A percentile compares a stretch with the other conserved stretches of the same genome.
Evolutionary conservation across 1,284 basidiomycete species (phyloP).

Genomic region (Sanghuangporus weigelae): DNA sequence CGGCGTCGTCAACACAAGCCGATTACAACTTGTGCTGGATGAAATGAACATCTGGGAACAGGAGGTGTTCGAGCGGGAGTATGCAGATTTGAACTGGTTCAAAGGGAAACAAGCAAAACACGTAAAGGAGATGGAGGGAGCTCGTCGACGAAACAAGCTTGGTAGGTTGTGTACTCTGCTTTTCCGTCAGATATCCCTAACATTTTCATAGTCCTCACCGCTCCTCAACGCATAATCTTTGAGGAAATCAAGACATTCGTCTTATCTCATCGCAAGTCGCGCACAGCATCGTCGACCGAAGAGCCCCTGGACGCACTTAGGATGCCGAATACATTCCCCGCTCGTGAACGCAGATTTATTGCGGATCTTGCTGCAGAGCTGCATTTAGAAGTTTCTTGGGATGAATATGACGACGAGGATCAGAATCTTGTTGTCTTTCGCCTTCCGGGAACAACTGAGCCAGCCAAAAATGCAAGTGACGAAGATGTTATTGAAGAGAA

Average conservation of each 20-base stretch:
- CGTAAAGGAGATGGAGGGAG: constrained; percentile 52
- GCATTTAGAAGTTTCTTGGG: constrained; percentile 77
- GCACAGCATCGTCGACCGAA: constrained; percentile 31
- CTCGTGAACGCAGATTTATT: constrained; percentile 77
- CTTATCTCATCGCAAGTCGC: constrained; percentile 34
- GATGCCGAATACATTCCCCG: constrained; percentile 73
- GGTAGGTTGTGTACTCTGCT: constrained; percentile 32
- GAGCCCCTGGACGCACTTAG: constrained; percentile 42
- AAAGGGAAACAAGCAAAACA: constrained; percentile 84
- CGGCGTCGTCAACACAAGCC: constrained; percentile 75
- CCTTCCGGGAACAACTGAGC: constrained; percentile 43
- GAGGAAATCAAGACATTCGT: constrained; percentile 75
- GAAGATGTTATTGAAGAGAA: constrained; percentile 33
- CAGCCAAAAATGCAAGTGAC: constrained; percentile 35
- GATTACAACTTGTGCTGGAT: constrained; percentile 84
- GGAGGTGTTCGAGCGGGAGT: constrained; percentile 88
- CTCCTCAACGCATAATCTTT: constrained; percentile 71
- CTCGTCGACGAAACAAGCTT: constrained; percentile 43
- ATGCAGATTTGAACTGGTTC: constrained; percentile 84
- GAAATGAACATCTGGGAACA: constrained; percentile 86
- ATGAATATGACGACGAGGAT: constrained; percentile 84
- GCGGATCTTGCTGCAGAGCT: constrained; percentile 68
- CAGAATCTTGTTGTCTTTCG: constrained; percentile 65
- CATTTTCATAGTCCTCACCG: constrained; percentile 54
- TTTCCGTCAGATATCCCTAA: not conserved